Base-by-base conservation (phyloP, 495 filamentous ascomycete genomes). In the Aspergillus sclerotioniger region DNA sequence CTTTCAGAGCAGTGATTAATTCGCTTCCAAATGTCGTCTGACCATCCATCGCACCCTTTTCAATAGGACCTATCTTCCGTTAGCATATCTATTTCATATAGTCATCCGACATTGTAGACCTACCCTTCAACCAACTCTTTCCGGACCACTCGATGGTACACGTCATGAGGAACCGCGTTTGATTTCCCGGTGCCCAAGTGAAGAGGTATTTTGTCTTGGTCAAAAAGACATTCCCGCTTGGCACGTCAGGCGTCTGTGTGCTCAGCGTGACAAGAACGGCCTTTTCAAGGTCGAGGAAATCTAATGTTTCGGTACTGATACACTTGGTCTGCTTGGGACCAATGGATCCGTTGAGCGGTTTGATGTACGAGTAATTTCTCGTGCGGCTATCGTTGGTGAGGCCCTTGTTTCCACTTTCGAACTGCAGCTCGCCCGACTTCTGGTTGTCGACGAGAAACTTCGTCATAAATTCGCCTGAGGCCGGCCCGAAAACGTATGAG, bases 121-220 rank as follows among this genome's bases (percentile, higher is more conserved):
- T 82, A 96, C 93, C 90, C 78, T 96, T 98, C 39, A 98, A 70
- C 94, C 95, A 99, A 75, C 91, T 96, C 79, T 99, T 99, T 54
- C 94, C 92, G 0, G 88, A 85, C 94, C 94, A 99, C 66, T 98
- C 94, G 49, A 98, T 89, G 0, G 86, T 87, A 71, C 90, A 96
- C 56, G 85, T 96, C 71, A 91, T 85, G 25, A 92, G 79, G 28
- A 99, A 73, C 32, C 90, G 82, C 0, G 95, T 99, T 21, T 86
- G 76, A 62, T 95, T 95, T 54, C 83, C 85, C 29, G 94, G 79
- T 3, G 85, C 92, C 94, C 94, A 99, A 41, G 87, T 90, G 8
- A 99, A 80, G 60, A 95, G 95, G 62, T 97, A 98, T 66, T 88
- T 90, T 1, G 95, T 98, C 73, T 96, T 98, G 25, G 88, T 87